Conservation (phyloP, 2,329 filamentous ascomycete species). For the Diplodia intermedia region DNA sequence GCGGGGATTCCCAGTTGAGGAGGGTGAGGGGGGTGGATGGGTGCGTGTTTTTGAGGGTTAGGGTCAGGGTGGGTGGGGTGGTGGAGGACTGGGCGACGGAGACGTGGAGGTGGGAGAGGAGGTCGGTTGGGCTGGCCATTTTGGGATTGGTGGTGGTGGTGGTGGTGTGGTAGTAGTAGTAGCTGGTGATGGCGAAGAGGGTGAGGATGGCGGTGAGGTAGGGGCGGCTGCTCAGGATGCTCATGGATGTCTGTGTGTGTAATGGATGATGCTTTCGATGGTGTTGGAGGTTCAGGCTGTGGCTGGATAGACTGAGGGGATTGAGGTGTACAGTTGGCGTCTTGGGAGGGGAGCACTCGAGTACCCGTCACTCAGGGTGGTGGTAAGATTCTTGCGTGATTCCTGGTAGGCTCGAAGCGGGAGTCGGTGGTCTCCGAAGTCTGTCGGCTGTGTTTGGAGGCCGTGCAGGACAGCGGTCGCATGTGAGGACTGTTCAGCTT, state of each 20-base stretch:
- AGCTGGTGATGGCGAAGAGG: not conserved
- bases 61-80: slow-evolving; percentile 43
- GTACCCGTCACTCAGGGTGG: slow-evolving; percentile 8
- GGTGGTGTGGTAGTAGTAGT: slow-evolving; percentile 36
- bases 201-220: slow-evolving; percentile 52
- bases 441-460: not conserved
- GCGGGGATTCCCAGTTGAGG: slow-evolving; percentile 51
- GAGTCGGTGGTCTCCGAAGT: slow-evolving; percentile 17
- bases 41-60: slow-evolving; percentile 48
- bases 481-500: slow-evolving; percentile 1
- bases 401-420: not conserved
- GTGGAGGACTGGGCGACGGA: slow-evolving; percentile 42
- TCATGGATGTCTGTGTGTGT: slow-evolving; percentile 34
- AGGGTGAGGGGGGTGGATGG: slow-evolving; percentile 46
- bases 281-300: not conserved
- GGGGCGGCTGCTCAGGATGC: slow-evolving; percentile 8
- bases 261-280: slow-evolving; percentile 33
- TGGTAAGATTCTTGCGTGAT: not conserved
- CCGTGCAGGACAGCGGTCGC: not conserved
- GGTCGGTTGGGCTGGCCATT: slow-evolving; percentile 45
- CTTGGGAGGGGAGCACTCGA: not conserved
- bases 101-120: slow-evolving; percentile 44
- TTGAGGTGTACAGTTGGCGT: not conserved
- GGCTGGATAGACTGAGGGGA: not conserved
- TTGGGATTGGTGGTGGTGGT: slow-evolving; percentile 38